Conservation (phyloP, 106 monocot species). For the Dioscorea dumetorum region DNA sequence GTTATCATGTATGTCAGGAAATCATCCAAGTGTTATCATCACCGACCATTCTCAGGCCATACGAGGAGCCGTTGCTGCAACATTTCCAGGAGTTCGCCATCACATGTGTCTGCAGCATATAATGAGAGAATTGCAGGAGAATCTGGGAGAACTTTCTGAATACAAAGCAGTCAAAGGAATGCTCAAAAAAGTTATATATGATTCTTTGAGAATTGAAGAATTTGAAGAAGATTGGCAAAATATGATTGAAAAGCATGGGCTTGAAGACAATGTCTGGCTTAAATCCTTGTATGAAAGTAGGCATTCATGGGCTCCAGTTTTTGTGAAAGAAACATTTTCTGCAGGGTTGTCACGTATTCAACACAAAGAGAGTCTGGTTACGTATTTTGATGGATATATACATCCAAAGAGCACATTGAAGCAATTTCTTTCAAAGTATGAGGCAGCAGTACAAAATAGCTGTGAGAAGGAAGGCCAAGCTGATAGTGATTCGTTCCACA, state of each 20-base stretch:
- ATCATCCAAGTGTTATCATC: slow-evolving; percentile 29
- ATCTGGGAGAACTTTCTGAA: slow-evolving; percentile 29
- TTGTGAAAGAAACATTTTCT: slow-evolving; percentile 35
- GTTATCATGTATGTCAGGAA: slow-evolving; percentile 31
- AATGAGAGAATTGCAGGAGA: slow-evolving; percentile 30
- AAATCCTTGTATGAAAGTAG: slow-evolving; percentile 30
- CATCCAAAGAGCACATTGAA: slow-evolving; percentile 41
- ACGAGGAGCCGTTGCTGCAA: slow-evolving; percentile 34
- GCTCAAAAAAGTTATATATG: slow-evolving; percentile 30
- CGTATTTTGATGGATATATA: slow-evolving; percentile 36
- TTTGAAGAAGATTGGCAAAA: slow-evolving; percentile 35
- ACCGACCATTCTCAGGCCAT: slow-evolving; percentile 33
- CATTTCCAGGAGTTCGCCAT: slow-evolving; percentile 24
- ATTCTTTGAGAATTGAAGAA: slow-evolving; percentile 20
- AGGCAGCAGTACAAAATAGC: slow-evolving; percentile 27
- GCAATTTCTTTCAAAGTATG: slow-evolving; percentile 42
- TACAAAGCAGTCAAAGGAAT: slow-evolving; percentile 29
- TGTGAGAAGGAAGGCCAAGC: slow-evolving; percentile 44
- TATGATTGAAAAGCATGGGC: slow-evolving; percentile 27
- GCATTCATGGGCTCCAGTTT: slow-evolving; percentile 32
- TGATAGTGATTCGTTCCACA: slow-evolving; percentile 39
- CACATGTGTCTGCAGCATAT: slow-evolving; percentile 28
- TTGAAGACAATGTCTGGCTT: slow-evolving; percentile 41
- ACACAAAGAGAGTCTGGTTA: slow-evolving; percentile 20
- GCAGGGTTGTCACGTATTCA: slow-evolving; percentile 30